A percentile compares a stretch with the other conserved stretches of the same genome.
Evolutionary conservation across 2,329 filamentous ascomycete genomes (phyloP).

Genomic region (Arachnomyces sp.): DNA sequence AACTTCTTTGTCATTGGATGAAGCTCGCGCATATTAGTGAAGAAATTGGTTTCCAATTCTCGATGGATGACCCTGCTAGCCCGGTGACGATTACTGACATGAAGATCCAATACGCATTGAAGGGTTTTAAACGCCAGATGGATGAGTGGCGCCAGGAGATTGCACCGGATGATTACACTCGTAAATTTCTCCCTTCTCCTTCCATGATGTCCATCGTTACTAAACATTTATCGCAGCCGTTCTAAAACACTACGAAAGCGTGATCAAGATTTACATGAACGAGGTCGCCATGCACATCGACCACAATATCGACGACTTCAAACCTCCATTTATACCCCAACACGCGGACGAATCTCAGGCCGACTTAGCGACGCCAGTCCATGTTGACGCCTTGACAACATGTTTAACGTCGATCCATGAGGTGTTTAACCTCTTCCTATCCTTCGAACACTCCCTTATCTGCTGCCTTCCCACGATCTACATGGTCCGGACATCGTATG

Average conservation of each 20-base stretch:
- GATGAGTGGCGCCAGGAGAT: slow-evolving; percentile 52
- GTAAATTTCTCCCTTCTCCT: slow-evolving; percentile 38
- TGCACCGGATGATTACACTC: slow-evolving; percentile 44
- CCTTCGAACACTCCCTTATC: slow-evolving; percentile 50
- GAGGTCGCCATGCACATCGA: slow-evolving; percentile 64
- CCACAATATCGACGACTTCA: slow-evolving; percentile 47
- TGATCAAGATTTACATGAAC: slow-evolving; percentile 64
- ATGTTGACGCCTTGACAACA: slow-evolving; percentile 59
- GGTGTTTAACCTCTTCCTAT: slow-evolving; percentile 57
- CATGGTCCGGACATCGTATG: slow-evolving; percentile 64
- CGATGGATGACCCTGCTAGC: slow-evolving; percentile 54
- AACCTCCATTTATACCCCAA: slow-evolving; percentile 36
- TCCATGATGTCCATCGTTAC: background rate
- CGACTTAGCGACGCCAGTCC: slow-evolving; percentile 44
- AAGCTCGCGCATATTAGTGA: slow-evolving; percentile 57
- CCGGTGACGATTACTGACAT: slow-evolving; percentile 50
- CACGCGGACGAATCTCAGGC: slow-evolving; percentile 28
- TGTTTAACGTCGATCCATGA: slow-evolving; percentile 59
- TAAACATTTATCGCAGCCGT: slow-evolving; percentile 39
- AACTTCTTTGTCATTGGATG: slow-evolving; percentile 48
- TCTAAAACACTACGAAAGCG: slow-evolving; percentile 55
- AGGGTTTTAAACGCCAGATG: slow-evolving; percentile 57
- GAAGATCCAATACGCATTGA: slow-evolving; percentile 56
- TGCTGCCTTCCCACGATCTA: slow-evolving; percentile 61
- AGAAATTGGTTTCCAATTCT: slow-evolving; percentile 59